These are phyloP conservation scores for Erodium moschatum DNA, from an alignment of 441 rosid genomes.

Conservation along the genomic window DNA sequence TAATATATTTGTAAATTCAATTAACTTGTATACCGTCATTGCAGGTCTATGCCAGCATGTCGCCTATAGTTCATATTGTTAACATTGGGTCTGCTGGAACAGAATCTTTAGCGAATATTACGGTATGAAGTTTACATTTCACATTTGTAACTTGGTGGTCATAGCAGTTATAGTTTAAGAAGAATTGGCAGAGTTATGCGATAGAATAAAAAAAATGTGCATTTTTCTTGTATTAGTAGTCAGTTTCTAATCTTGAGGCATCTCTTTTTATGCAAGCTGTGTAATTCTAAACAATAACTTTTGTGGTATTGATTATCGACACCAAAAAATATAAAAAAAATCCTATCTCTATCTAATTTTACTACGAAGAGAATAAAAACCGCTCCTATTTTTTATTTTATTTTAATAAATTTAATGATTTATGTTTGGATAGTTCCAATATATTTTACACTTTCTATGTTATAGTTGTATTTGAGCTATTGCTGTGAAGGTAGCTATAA, in stretches of 20 bases:
- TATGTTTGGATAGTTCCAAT: not conserved
- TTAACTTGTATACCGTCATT: not conserved
- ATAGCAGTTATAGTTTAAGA: not conserved
- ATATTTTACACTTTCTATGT: not conserved
- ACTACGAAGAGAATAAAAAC: not conserved
- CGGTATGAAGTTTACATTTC: constrained; percentile 19
- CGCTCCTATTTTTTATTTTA: not conserved
- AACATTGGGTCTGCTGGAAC: constrained; percentile 14
- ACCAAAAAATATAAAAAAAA: not conserved
- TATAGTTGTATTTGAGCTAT: not conserved
- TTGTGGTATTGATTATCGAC: not conserved
- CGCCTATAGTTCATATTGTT: constrained; percentile 23
- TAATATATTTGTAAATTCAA: not conserved
- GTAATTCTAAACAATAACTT: not conserved
- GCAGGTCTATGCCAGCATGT: constrained; percentile 26
- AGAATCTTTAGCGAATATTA: constrained; percentile 22
- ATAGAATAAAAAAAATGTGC: not conserved
- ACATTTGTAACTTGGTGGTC: not conserved
- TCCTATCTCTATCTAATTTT: not conserved
- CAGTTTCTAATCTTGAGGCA: not conserved
- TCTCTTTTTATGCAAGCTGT: not conserved
- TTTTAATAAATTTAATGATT: not conserved
- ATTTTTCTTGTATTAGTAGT: not conserved
- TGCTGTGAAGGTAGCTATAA: not conserved
- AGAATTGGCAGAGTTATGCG: not conserved